These are phyloP conservation scores for Heritiera fomes DNA, from an alignment of 345 rosid genomes.

Conservation along the genomic window DNA sequence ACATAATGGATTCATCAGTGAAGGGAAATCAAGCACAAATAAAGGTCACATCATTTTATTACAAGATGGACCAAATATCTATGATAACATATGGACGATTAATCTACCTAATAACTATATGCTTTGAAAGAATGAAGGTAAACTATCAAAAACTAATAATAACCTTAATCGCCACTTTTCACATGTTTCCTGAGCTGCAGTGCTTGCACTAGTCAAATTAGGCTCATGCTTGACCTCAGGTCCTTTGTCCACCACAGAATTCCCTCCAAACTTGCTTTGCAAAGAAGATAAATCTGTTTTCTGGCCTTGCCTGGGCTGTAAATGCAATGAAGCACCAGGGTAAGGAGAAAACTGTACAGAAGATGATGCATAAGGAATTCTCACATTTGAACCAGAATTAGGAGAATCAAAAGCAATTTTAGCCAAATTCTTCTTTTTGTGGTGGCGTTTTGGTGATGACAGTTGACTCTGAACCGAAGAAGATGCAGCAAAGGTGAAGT, in stretches of 20 bases:
- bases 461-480: conserved; percentile 37
- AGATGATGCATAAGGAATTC: conserved; percentile 40
- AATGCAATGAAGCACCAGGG: conserved; percentile 42
- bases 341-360: conserved; percentile 41
- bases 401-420: conserved; percentile 35
- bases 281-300: conserved; percentile 39
- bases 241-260: conserved; percentile 40
- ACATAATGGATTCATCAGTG: conserved; percentile 23
- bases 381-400: conserved; percentile 30
- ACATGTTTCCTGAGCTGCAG: conserved; percentile 81
- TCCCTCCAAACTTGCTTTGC: conserved; percentile 36
- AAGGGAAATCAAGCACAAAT: conserved; percentile 6
- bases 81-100: not conserved
- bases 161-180: conserved; percentile 98
- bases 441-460: conserved; percentile 35
- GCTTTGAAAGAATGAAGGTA: conserved; percentile 6
- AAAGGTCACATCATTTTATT: conserved; percentile 15
- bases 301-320: conserved; percentile 39
- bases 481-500: conserved; percentile 76
- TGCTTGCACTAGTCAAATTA: conserved; percentile 37
- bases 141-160: conserved; percentile 18
- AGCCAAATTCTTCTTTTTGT: conserved; percentile 43
- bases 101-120: not conserved
- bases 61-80: conserved; percentile 4
- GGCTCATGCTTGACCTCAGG: conserved; percentile 45